Conservation (phyloP, 202 grass and related monocot species). For the Panicum hallii region DNA sequence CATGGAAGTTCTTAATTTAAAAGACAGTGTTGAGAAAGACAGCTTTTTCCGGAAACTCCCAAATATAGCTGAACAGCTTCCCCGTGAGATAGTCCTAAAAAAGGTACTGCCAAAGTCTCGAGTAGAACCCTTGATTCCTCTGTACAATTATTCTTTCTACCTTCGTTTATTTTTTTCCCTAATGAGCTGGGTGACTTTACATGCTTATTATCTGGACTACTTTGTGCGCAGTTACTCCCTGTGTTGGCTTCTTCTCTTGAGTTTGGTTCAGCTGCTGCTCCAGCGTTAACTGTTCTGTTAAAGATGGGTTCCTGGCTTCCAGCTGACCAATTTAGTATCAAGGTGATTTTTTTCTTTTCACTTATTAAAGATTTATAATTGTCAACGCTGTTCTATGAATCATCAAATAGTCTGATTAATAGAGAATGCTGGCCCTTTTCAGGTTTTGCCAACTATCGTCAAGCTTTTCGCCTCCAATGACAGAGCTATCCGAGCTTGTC, state of each 20-base stretch:
- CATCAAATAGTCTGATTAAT: slow-evolving; percentile 10
- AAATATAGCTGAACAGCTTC: slow-evolving; percentile 94
- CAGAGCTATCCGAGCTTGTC: slow-evolving; percentile 93
- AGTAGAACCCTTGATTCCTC: slow-evolving; percentile 25
- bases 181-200: slow-evolving; percentile 20
- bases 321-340: slow-evolving; percentile 83
- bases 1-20: slow-evolving; percentile 97
- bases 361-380: slow-evolving; percentile 1
- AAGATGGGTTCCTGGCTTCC: slow-evolving; percentile 99
- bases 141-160: slow-evolving; percentile 18
- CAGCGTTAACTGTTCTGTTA: slow-evolving; percentile 90
- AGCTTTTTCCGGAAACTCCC: slow-evolving; percentile 95
- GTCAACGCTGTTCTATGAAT: slow-evolving; percentile 6
- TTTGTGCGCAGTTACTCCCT: slow-evolving; percentile 82
- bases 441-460: slow-evolving; percentile 97
- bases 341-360: slow-evolving; percentile 57
- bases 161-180: not conserved
- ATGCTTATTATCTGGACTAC: slow-evolving; percentile 32
- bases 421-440: slow-evolving; percentile 37
- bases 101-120: slow-evolving; percentile 66
- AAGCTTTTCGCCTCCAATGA: slow-evolving; percentile 99
- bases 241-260: slow-evolving; percentile 92
- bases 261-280: slow-evolving; percentile 99
- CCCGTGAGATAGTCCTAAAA: slow-evolving; percentile 94
- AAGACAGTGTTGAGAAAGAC: slow-evolving; percentile 99